Base-by-base conservation (phyloP, 2,329 filamentous ascomycete genomes). In the Didymella arachidicola region DNA sequence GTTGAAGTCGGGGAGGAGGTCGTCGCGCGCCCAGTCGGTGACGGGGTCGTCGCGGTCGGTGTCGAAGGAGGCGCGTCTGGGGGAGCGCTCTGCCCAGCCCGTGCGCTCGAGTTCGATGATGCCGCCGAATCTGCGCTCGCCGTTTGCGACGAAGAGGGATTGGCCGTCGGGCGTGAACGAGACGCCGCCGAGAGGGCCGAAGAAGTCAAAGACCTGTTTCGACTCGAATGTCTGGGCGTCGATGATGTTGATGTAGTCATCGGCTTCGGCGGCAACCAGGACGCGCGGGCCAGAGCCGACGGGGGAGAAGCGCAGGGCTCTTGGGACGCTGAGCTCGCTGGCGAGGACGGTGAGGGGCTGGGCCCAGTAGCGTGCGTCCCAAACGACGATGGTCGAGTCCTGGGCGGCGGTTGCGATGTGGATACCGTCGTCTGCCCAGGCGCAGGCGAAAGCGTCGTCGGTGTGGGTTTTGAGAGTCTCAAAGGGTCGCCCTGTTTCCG, bases 401-500 rank as follows among this genome's bases (percentile, higher is more conserved):
- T 94, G 90, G 61, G 89, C 89, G 22, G 88, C 90, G 0, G 91
- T 93, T 12, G 91, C 91, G 19, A 93, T 83, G 12, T 87, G 89
- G 79, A 87, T 87, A 30, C 90, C 90, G 71, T 93, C 88, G 52
- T 89, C 87, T 18, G 90, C 88, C 91, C 91, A 94, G 64, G 89
- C 90, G 68, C 89, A 92, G 1, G 90, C 87, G 68, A 93, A 94
- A 2, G 87, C 89, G 65, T 84, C 90, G 69, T 93, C 90, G 14
- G 80, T 81, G 69, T 92, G 89, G 2, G 88, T 87, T 4, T 79
- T 75, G 1, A 93, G 82, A 26, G 79, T 77, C 64, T 88, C 62
- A 84, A 81, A 54, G 79, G 80, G 59, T 83, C 78, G 78, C 14
- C 89, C 87, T 12, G 84, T 87, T 54, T 91, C 89, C 11, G 90